Percentiles rank a stretch among this genome's conserved stretches.
Evolutionary conservation across 1,284 basidiomycete genomes (phyloP).

Genomic region (Farysia itapuensis): DNA sequence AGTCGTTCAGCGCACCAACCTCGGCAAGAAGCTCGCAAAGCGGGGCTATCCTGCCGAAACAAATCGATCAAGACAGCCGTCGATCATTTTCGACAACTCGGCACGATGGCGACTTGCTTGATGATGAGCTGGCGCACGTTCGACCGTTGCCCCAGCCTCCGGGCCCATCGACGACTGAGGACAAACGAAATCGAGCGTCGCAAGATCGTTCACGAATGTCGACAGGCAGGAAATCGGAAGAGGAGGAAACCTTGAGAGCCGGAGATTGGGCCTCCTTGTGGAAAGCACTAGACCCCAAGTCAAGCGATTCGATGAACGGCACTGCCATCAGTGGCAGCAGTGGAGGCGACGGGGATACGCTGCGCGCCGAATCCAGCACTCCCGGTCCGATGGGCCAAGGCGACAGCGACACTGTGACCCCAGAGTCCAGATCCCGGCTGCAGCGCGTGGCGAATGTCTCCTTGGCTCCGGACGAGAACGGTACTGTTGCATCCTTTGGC

Average conservation of each 20-base stretch:
- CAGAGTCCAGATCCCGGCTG: background rate
- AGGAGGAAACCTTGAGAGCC: conserved; percentile 43
- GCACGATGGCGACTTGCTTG: conserved; percentile 32
- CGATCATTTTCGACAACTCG: conserved; percentile 3
- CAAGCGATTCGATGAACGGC: conserved; percentile 10
- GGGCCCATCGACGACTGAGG: conserved; percentile 9
- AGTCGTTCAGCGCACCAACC: conserved; percentile 45
- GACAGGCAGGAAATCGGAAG: conserved; percentile 33
- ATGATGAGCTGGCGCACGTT: conserved; percentile 40
- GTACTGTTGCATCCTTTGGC: conserved; percentile 41
- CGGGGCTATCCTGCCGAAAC: conserved; percentile 14
- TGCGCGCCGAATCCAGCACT: conserved; percentile 30
- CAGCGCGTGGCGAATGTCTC: background rate
- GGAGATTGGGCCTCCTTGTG: conserved; percentile 39
- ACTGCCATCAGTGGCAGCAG: conserved; percentile 32
- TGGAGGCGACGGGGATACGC: conserved; percentile 30
- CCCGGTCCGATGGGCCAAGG: conserved; percentile 13
- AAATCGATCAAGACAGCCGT: conserved; percentile 6
- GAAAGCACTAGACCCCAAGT: conserved; percentile 12
- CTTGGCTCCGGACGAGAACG: conserved; percentile 33
- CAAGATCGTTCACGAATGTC: no score
- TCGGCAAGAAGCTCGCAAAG: conserved; percentile 51
- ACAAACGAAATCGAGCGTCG: no score
- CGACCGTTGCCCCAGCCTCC: conserved; percentile 43
- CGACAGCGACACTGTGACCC: background rate